Base-by-base conservation (phyloP, 148 eudicot genomes). In the Cornus controversa region DNA sequence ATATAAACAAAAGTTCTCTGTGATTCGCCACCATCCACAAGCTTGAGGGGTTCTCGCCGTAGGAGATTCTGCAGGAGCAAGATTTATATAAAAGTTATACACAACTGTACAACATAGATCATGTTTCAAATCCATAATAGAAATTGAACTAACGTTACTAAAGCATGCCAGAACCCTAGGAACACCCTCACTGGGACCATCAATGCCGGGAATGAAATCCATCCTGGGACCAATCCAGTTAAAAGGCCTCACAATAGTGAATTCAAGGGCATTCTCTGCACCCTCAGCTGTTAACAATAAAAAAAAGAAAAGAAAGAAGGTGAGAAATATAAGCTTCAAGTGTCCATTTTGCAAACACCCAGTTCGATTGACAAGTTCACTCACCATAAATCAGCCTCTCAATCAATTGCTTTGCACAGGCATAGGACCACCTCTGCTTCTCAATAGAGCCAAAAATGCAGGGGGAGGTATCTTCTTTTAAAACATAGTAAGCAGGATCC, bases 171-270 rank as follows among this genome's bases (percentile, higher is more conserved):
- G 80, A 82, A 96, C 99, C 83, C 99, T 90, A 66, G 99, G 99
- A 84, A 96, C 99, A 75, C 97, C 99, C 87, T 96, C 98, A 77
- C 94, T 93, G 37, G 98, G 98, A 73, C 99, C 98, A 84, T 96
- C 99, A 77, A 96, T 89, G 45, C 99, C 99, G 8, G 99, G 99
- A 24, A 96, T 96, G 87, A 96, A 96, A 84, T 96, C 99, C 99
- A 96, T 96, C 84, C 98, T 86, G 20, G 98, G 99, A 87, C 99
- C 98, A 77, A 96, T 96, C 99, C 99, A 93, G 86, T 96, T 96
- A 76, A 96, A 96, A 79, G 99, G 99, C 80, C 99, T 86, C 54
- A 93, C 99, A 71, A 96, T 96, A 54, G 97, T 93, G 82, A 96
- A 96, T 78, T 96, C 97, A 72, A 93, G 93, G 78, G 89, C 95